These are phyloP conservation scores for Russula foetens DNA, from an alignment of 768 basidiomycete genomes.

Conservation along the genomic window DNA sequence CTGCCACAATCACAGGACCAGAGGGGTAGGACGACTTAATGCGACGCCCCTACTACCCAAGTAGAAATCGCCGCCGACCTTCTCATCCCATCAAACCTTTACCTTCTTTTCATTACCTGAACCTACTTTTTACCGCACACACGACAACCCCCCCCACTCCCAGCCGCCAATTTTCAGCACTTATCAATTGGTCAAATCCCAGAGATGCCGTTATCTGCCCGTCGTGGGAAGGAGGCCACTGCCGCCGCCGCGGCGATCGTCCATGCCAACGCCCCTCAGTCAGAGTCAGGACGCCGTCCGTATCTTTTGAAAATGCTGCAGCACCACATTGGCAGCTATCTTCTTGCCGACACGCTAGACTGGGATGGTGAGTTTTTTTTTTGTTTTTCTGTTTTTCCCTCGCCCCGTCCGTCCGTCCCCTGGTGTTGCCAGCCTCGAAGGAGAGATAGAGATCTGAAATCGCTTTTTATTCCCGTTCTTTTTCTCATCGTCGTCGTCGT, in stretches of 20 bases:
- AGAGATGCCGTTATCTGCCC: neutral
- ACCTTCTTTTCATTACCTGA: neutral
- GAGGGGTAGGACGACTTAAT: neutral
- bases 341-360: constrained; percentile 19
- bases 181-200: neutral
- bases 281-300: neutral
- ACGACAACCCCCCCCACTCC: too few relatives aligned
- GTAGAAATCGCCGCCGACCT: too few relatives aligned
- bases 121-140: neutral
- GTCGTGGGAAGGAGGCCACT: neutral
- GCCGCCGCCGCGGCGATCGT: neutral
- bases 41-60: neutral
- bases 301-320: constrained; percentile 12
- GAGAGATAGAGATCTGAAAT: constrained; percentile 2
- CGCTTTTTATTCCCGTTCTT: too few relatives aligned
- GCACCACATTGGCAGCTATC: neutral
- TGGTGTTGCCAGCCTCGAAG: neutral
- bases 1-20: neutral
- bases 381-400: neutral
- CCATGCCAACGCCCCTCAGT: constrained; percentile 7
- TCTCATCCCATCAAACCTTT: constrained; percentile 4
- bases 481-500: neutral
- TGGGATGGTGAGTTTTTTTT: constrained; percentile 16
- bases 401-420: neutral
- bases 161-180: too few relatives aligned